Conservation (phyloP, 495 filamentous ascomycete genomes). For the Penicilliopsis zonata region DNA sequence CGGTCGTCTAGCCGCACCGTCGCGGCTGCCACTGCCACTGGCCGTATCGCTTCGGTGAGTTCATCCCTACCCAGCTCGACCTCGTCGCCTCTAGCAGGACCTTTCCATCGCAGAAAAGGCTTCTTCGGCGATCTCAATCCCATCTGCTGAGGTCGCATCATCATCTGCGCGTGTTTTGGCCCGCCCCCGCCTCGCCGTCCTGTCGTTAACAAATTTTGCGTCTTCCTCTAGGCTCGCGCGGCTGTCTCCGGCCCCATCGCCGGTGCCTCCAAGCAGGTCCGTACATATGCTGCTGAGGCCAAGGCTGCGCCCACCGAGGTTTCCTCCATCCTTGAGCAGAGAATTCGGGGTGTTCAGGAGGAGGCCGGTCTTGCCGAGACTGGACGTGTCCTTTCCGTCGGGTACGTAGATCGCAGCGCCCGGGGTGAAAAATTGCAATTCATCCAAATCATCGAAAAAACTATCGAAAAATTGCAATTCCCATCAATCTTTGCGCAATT, state of each 20-base stretch:
- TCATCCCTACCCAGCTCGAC: slow-evolving; percentile 25
- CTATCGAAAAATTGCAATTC: slow-evolving; percentile 6
- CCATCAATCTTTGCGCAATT: slow-evolving; percentile 2
- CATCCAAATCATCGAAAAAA: slow-evolving; percentile 16
- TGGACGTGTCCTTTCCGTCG: slow-evolving; percentile 95
- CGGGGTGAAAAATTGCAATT: slow-evolving; percentile 23
- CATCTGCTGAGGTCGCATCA: slow-evolving; percentile 13
- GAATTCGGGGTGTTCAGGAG: slow-evolving; percentile 95
- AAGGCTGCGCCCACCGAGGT: slow-evolving; percentile 97
- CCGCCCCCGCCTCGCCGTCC: slow-evolving; percentile 16
- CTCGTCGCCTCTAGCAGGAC: slow-evolving; percentile 13
- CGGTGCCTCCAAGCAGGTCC: slow-evolving; percentile 63
- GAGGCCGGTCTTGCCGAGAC: slow-evolving; percentile 96
- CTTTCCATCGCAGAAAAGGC: slow-evolving; percentile 26
- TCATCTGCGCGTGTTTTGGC: slow-evolving; percentile 12
- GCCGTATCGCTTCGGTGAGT: slow-evolving; percentile 90
- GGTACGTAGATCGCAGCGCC: slow-evolving; percentile 55
- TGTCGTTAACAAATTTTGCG: slow-evolving; percentile 36
- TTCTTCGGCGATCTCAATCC: slow-evolving; percentile 26
- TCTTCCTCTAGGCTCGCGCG: slow-evolving; percentile 59
- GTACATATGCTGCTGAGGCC: slow-evolving; percentile 84
- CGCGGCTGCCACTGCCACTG: slow-evolving; percentile 79
- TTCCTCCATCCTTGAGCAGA: slow-evolving; percentile 96
- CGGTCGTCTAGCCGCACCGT: slow-evolving; percentile 88
- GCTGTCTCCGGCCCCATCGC: slow-evolving; percentile 65